Evolutionary conservation across 768 basidiomycete genomes (phyloP).

Genomic region (Ephemerocybe angulata): DNA sequence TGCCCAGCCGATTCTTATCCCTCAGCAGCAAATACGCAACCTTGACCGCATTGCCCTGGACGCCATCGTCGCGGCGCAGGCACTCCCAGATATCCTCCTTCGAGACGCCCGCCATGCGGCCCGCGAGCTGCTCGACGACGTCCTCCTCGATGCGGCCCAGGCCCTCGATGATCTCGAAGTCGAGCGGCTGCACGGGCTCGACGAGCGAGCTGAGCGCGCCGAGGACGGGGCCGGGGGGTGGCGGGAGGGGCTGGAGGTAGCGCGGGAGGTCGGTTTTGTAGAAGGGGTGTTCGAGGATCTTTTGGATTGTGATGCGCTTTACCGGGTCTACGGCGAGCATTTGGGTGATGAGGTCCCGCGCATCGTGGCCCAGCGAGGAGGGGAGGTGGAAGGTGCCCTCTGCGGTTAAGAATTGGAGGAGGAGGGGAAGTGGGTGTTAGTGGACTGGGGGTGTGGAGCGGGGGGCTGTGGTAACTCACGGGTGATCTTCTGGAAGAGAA

Average conservation of each 20-base stretch:
- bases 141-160: constrained; percentile 90
- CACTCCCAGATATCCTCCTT: too few relatives aligned
- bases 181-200: constrained; percentile 59
- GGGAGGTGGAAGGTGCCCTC: constrained; percentile 89
- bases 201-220: constrained; percentile 72
- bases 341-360: constrained; percentile 70
- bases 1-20: too few relatives aligned
- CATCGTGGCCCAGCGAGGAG: constrained; percentile 69
- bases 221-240: constrained; percentile 71
- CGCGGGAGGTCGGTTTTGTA: constrained; percentile 81
- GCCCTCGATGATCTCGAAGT: constrained; percentile 87
- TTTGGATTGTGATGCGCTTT: constrained; percentile 89
- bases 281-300: constrained; percentile 89
- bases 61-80: too few relatives aligned
- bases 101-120: constrained; percentile 67
- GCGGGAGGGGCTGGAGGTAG: constrained; percentile 83
- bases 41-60: too few relatives aligned
- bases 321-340: constrained; percentile 96
- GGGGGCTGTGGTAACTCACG: too few relatives aligned
- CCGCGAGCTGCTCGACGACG: constrained; percentile 78
- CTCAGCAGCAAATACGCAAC: too few relatives aligned
- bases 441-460: too few relatives aligned
- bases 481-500: constrained; percentile 91
- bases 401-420: constrained; percentile 30
- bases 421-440: too few relatives aligned